Evolutionary conservation across 1,284 basidiomycete genomes (phyloP).

Genomic region (Leccinum laetum): DNA sequence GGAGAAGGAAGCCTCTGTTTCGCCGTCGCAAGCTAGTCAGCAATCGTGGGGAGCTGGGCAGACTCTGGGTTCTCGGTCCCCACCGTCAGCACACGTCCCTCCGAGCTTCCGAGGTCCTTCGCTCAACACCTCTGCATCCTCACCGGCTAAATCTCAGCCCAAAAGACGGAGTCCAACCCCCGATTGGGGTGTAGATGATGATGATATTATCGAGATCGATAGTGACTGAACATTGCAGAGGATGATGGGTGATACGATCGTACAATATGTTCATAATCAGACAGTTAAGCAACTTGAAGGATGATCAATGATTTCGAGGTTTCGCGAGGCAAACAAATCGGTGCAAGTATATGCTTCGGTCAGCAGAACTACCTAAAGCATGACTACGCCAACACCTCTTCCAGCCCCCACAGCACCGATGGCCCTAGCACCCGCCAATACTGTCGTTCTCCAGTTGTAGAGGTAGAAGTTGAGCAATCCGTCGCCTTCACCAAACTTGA

Average conservation of each 20-base stretch:
- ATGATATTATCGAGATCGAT: constrained; percentile 74
- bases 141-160: constrained; percentile 32
- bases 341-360: background rate
- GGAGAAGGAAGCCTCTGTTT: constrained; percentile 43
- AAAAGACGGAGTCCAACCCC: constrained; percentile 63
- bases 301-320: constrained; percentile 2
- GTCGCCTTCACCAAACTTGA: constrained; percentile 88
- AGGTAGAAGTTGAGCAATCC: constrained; percentile 91
- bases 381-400: constrained; percentile 78
- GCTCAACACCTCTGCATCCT: constrained; percentile 50
- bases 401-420: constrained; percentile 56
- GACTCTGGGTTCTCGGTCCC: constrained; percentile 44
- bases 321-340: background rate
- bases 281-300: background rate
- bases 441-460: constrained; percentile 90
- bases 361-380: constrained; percentile 51
- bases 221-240: constrained; percentile 50
- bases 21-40: constrained; percentile 27
- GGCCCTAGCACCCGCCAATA: constrained; percentile 66
- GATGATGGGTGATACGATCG: background rate
- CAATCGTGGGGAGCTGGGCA: constrained; percentile 60
- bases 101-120: constrained; percentile 35
- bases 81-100: constrained; percentile 35
- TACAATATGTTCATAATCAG: constrained; percentile 14
- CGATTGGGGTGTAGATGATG: constrained; percentile 77